Evolutionary conservation across 805 yeast genomes (phyloP).

Genomic region (Zygosaccharomyces lentus): DNA sequence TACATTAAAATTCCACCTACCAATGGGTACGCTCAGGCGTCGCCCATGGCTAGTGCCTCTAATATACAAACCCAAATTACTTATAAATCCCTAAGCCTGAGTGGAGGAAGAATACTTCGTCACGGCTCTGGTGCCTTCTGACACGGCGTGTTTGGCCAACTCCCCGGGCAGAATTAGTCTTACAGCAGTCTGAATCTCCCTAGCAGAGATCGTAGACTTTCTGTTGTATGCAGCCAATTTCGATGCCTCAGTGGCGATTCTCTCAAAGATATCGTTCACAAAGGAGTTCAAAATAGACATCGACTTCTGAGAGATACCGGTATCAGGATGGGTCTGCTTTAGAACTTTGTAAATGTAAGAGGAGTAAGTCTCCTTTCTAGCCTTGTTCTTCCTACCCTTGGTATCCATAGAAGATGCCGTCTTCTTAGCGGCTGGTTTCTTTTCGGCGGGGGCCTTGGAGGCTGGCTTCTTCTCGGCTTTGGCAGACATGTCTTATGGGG

Average conservation of each 20-base stretch:
- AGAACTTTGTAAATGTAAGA: conserved; percentile 97
- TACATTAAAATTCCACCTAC: background rate
- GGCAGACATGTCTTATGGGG: conserved; percentile 17
- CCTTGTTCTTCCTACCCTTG: conserved; percentile 87
- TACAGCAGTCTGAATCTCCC: conserved; percentile 98
- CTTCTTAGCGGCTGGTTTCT: conserved; percentile 91
- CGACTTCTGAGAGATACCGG: conserved; percentile 98
- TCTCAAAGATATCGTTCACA: conserved; percentile 96
- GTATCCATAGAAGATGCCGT: conserved; percentile 75
- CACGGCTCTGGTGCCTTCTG: conserved; percentile 98
- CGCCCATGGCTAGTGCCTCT: background rate
- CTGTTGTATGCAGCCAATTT: conserved; percentile 98
- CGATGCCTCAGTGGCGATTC: conserved; percentile 97
- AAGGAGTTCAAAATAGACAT: conserved; percentile 99
- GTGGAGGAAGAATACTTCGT: conserved; percentile 83
- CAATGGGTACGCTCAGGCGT: background rate
- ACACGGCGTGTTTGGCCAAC: conserved; percentile 96
- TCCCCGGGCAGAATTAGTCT: conserved; percentile 98
- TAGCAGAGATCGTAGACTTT: conserved; percentile 95
- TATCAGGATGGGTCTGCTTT: conserved; percentile 98
- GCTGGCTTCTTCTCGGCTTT: conserved; percentile 47
- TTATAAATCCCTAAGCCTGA: conserved; percentile 33
- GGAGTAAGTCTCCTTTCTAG: conserved; percentile 97
- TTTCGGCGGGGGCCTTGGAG: conserved; percentile 96
- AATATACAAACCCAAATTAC: background rate